Conservation (phyloP, 805 yeast species). For the Monosporozyma aerobia region DNA sequence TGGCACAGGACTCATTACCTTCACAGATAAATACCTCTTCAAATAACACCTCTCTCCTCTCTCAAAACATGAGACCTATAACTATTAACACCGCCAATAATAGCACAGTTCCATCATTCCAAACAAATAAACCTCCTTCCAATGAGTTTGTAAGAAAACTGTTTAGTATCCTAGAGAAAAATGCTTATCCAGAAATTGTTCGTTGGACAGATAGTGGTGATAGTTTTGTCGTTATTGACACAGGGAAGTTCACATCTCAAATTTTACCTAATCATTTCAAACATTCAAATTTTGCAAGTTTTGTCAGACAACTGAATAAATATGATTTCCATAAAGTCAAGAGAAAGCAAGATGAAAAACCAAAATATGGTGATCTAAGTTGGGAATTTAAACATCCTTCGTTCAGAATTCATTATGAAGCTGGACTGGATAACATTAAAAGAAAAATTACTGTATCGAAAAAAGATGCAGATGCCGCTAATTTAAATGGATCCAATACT, state of each 20-base stretch:
- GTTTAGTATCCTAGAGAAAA: conserved; percentile 77
- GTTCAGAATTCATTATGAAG: conserved; percentile 65
- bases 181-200: conserved; percentile 64
- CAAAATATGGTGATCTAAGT: conserved; percentile 62
- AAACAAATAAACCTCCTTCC: conserved; percentile 31
- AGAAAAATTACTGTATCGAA: conserved; percentile 63
- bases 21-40: background rate
- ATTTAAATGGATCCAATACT: conserved; percentile 14
- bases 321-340: conserved; percentile 97
- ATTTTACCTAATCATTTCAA: conserved; percentile 89
- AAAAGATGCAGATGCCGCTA: conserved; percentile 28
- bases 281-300: conserved; percentile 88
- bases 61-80: background rate
- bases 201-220: conserved; percentile 84
- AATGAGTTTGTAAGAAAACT: conserved; percentile 73
- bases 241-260: conserved; percentile 80
- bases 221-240: conserved; percentile 80
- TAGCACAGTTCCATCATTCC: background rate
- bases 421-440: conserved; percentile 78
- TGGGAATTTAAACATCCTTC: conserved; percentile 96
- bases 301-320: conserved; percentile 91
- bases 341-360: conserved; percentile 49
- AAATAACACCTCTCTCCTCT: background rate
- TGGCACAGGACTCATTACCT: background rate
- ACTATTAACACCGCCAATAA: background rate